Evolutionary conservation across 2,329 filamentous ascomycete species (phyloP), one percentile per base, ranked within the genome.

Genomic region (Colletotrichum nymphaeae): DNA sequence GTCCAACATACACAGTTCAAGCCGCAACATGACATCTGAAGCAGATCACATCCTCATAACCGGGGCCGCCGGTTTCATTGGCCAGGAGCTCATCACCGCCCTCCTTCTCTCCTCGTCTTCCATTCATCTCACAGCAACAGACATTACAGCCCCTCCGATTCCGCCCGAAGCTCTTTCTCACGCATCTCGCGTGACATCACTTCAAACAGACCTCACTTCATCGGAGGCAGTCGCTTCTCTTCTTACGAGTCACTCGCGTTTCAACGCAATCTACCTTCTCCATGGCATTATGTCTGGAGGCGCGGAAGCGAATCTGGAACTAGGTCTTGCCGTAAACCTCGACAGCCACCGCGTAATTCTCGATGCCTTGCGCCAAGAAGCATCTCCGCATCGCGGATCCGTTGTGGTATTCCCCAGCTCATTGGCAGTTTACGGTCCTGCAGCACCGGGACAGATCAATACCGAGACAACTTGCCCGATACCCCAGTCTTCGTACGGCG

Each of bases 201-300:
- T 83, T 32, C 69, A 80, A 52, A 77, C 79, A 3, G 77, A 83
- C 76, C 69, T 85, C 60, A 84, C 83, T 49, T 79, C 82, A 60
- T 69, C 79, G 1, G 28, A 76, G 0, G 78, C 78, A 6, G 77
- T 83, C 3, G 63, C 78, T 0, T 67, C 75, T 2, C 78, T 85
- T 16, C 76, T 85, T 49, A 35, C 30, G 5, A 65, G 65, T 24
- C 69, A 77, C 1, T 74, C 77, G 0, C 77, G 74, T 11, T 82
- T 87, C 14, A 81, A 86, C 46, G 83, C 85, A 11, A 85, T 89
- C 55, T 92, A 90, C 78, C 85, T 91, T 59, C 87, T 92, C 70
- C 90, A 92, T 77, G 90, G 90, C 56, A 89, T 92, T 81, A 92
- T 92, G 90, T 91, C 89, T 0, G 86, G 86, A 26, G 90, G 89